A percentile compares a stretch with the other conserved stretches of the same genome.
phyloP scores from a whole-genome alignment of 306 rosid species.

The Prinsepia uniflora region DNA sequence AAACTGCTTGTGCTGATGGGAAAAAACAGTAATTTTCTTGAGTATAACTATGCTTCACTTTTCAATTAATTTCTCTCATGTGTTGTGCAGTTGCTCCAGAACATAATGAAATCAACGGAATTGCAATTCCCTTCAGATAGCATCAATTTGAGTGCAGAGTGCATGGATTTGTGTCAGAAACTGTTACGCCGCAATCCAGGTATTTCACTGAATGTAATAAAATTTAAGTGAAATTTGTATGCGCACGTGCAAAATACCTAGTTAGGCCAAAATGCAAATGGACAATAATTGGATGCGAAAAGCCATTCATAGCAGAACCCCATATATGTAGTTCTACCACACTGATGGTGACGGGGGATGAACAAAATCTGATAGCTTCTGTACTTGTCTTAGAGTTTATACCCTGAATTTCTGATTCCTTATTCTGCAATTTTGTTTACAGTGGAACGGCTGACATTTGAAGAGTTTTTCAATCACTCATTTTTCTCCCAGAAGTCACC shows the following conservation, averaged over 20 bases:
- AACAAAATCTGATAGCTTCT: constrained; percentile 9
- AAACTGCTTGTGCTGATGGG: constrained; percentile 17
- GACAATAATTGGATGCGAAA: neutral
- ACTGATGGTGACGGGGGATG: neutral
- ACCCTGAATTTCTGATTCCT: constrained; percentile 15
- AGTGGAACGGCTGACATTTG: constrained; percentile 95
- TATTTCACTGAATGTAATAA: constrained; percentile 16
- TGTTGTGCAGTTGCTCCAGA: constrained; percentile 82
- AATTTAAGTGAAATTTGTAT: neutral
- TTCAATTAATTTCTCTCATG: constrained; percentile 16
- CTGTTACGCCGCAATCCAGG: constrained; percentile 96
- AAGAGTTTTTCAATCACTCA: constrained; percentile 87
- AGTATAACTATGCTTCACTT: constrained; percentile 18
- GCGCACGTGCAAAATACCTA: neutral
- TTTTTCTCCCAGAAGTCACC: constrained; percentile 55
- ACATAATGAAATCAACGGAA: constrained; percentile 85
- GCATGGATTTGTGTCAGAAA: constrained; percentile 90
- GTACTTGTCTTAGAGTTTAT: constrained; percentile 1
- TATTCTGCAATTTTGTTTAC: constrained; percentile 34
- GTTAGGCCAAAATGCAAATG: neutral
- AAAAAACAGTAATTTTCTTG: constrained; percentile 11
- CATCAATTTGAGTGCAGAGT: constrained; percentile 59
- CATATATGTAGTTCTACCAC: neutral
- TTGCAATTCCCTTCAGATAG: constrained; percentile 67
- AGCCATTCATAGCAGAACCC: neutral